Base-by-base conservation (phyloP, 495 filamentous ascomycete species). In the Penicillium cosmopolitanum region DNA sequence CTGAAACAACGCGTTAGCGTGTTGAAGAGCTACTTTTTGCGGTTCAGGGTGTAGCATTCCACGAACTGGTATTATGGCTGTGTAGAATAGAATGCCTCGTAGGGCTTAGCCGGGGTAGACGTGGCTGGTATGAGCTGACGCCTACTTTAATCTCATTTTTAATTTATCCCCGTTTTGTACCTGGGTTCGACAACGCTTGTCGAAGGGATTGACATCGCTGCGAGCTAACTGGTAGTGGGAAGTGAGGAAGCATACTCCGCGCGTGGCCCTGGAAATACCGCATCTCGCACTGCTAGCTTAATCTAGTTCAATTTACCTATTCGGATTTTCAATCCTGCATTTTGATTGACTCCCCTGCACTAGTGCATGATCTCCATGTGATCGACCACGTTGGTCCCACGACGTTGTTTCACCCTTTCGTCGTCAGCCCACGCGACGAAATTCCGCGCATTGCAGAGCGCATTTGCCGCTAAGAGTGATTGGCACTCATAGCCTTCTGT, bases 331-430 rank as follows among this genome's bases (percentile, higher is more conserved):
- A 25, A 11, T 28, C 46, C 10, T 48, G 18, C 10, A 5, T 48
- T 48, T 48, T 48, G 19, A 48, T 48, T 12, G n/a, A 33, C 19
- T 33, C 58, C 54, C 55, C 56, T 66, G 58, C 48, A 51, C 57
- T 58, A 64, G 55, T 67, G 64, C 66, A 60, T 62, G 52, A 66
- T 58, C 58, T 55, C 61, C 66, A 71, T 70, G 68, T 60, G 70
- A 77, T 73, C 67, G 62, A 64, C 73, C 69, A 75, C 73, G 73
- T 74, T 76, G 55, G 60, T 53, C 62, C 66, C 62, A 59, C 67
- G 56, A 74, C 58, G 62, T 71, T 63, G 64, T 68, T 72, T 70
- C 62, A 65, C 55, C 50, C 50, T 64, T 57, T 42, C 55, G 58
- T 60, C 55, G 38, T 43, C 12, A 52, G 40, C 51, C 66, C 66